Conservation (phyloP, 2,329 filamentous ascomycete genomes). For the Aspergillus clavatus region DNA sequence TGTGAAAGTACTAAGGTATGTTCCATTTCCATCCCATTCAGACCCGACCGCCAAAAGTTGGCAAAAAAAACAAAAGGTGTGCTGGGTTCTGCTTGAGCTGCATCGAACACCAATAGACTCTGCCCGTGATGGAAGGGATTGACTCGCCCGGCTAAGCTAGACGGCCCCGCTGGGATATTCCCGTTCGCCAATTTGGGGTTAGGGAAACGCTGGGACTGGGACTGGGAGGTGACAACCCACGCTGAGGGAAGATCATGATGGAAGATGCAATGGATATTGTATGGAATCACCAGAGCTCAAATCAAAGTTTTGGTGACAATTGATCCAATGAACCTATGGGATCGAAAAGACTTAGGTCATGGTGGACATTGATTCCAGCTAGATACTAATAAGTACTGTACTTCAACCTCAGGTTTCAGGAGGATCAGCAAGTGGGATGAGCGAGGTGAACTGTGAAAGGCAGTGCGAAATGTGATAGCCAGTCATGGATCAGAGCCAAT, state of each 20-base stretch:
- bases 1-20: too few species aligned
- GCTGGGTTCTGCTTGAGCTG: conserved; percentile 7
- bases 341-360: conserved; percentile 2
- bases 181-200: conserved; percentile 21
- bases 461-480: conserved; percentile 3
- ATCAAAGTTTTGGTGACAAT: conserved; percentile 7
- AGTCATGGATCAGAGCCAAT: conserved; percentile 11
- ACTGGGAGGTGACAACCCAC: conserved; percentile 6
- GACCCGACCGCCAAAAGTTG: conserved; percentile 12
- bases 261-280: too few species aligned
- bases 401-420: too few species aligned
- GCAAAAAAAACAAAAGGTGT: conserved; percentile 6
- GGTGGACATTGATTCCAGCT: too few species aligned
- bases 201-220: too few species aligned
- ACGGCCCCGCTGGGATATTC: conserved; percentile 21
- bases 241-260: too few species aligned
- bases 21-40: too few species aligned
- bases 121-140: conserved; percentile 15
- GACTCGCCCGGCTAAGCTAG: conserved; percentile 20
- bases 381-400: too few species aligned
- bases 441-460: too few species aligned
- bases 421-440: conserved; percentile 11
- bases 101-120: conserved; percentile 14
- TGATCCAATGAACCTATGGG: conserved; percentile 1
- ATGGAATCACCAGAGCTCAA: too few species aligned